Conservation (phyloP, 257 asterid genomes). For the Lycium ferocissimum region DNA sequence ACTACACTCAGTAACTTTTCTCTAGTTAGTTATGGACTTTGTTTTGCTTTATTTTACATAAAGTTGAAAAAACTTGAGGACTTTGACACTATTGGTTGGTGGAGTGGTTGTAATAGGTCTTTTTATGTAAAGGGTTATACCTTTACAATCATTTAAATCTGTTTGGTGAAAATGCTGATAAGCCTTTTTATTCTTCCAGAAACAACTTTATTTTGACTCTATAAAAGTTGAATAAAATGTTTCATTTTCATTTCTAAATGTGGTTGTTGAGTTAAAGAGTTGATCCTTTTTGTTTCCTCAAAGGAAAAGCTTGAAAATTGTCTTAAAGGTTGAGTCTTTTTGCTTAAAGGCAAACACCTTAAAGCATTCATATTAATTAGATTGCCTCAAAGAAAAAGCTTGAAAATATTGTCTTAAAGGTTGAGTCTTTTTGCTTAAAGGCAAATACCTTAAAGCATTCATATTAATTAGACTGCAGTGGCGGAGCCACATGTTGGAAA, state of each 20-base stretch:
- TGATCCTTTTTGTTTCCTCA: slow-evolving; percentile 1
- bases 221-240: no score
- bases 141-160: slow-evolving; percentile 9
- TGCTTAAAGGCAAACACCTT: background rate
- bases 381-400: background rate
- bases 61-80: background rate
- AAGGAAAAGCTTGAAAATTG: background rate
- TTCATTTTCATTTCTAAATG: background rate
- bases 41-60: background rate
- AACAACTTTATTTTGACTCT: background rate
- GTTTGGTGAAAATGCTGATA: slow-evolving; percentile 17
- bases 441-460: background rate
- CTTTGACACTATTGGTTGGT: background rate
- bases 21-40: background rate
- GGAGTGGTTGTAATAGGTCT: background rate
- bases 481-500: background rate
- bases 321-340: background rate
- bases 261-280: slow-evolving; percentile 21
- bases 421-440: background rate
- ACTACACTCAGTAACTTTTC: background rate
- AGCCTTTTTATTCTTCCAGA: background rate
- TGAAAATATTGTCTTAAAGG: background rate
- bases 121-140: background rate
- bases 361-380: background rate
- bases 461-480: background rate